phyloP scores from a whole-genome alignment of 2,329 filamentous ascomycete species.

The Zymoseptoria brevis region DNA sequence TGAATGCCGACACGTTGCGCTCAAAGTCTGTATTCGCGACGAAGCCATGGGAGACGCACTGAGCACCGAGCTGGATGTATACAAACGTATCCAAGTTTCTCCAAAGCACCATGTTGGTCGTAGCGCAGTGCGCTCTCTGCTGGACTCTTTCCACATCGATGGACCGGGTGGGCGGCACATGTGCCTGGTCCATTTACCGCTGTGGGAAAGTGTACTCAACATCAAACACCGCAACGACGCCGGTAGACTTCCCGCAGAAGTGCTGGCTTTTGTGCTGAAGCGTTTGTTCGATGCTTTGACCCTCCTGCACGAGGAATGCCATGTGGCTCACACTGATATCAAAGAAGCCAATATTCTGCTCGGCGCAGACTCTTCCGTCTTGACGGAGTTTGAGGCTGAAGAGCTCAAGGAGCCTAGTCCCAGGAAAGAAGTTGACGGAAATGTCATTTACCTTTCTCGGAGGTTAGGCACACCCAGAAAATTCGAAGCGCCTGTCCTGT shows the following conservation, averaged over 20 bases:
- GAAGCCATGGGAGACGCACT: constrained; percentile 1
- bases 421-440: constrained; percentile 12
- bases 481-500: constrained; percentile 13
- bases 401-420: constrained; percentile 11
- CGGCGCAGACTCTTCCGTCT: constrained; percentile 15
- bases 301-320: not conserved
- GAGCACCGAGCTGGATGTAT: not conserved
- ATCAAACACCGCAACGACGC: not conserved
- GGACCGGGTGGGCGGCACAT: not conserved
- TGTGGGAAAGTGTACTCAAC: not conserved
- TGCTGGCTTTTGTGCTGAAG: not conserved
- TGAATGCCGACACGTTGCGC: constrained; percentile 6
- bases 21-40: constrained; percentile 7
- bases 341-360: constrained; percentile 18
- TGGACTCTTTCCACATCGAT: not conserved
- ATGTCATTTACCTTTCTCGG: constrained; percentile 15
- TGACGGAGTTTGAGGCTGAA: constrained; percentile 10
- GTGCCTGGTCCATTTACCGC: not conserved
- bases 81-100: not conserved
- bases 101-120: not conserved
- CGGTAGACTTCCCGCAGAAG: not conserved
- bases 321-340: constrained; percentile 10
- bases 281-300: not conserved
- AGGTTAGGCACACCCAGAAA: constrained; percentile 8
- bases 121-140: not conserved